Percentiles rank a stretch among this genome's conserved stretches.
phyloP scores from a whole-genome alignment of 1,284 basidiomycete genomes.

The Heterobasidion annosum region DNA sequence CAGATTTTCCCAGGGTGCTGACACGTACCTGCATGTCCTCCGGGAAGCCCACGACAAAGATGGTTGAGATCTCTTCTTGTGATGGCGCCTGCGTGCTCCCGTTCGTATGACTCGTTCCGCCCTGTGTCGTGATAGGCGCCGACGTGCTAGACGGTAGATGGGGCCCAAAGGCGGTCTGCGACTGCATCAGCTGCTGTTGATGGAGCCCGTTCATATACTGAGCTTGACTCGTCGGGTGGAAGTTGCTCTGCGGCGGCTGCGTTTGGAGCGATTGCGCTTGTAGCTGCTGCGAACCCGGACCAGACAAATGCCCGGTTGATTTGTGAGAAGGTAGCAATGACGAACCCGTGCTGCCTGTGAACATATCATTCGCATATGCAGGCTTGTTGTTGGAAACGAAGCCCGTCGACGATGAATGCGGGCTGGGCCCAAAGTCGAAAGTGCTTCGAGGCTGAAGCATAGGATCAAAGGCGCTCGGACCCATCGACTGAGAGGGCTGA shows the following conservation, averaged over 20 bases:
- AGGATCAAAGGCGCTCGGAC: constrained; percentile 17
- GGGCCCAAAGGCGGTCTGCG: constrained; percentile 67
- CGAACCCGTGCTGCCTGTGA: constrained; percentile 1
- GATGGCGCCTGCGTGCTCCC: constrained; percentile 13
- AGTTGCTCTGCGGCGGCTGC: constrained; percentile 15
- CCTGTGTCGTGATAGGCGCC: constrained; percentile 16
- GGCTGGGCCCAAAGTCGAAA: constrained; percentile 18
- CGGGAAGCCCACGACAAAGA: constrained; percentile 98
- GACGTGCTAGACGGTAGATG: constrained; percentile 41
- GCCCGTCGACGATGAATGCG: constrained; percentile 14
- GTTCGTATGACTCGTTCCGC: constrained; percentile 18
- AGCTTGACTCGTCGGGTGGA: constrained; percentile 16
- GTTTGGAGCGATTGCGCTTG: constrained; percentile 18
- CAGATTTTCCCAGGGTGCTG: constrained; percentile 6
- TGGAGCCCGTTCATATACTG: constrained; percentile 20
- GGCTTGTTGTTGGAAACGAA: constrained; percentile 8
- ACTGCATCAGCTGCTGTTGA: constrained; percentile 40
- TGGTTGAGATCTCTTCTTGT: constrained; percentile 93
- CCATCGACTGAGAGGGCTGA: constrained; percentile 10
- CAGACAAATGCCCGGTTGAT: constrained; percentile 5
- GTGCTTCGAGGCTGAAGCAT: constrained; percentile 16
- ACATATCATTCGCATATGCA: constrained; percentile 12
- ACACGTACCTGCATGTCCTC: constrained; percentile 92
- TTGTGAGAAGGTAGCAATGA: constrained; percentile 8
- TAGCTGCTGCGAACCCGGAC: constrained; percentile 7